phyloP scores from a whole-genome alignment of 2,329 filamentous ascomycete species.

The Penicillium digitatum region DNA sequence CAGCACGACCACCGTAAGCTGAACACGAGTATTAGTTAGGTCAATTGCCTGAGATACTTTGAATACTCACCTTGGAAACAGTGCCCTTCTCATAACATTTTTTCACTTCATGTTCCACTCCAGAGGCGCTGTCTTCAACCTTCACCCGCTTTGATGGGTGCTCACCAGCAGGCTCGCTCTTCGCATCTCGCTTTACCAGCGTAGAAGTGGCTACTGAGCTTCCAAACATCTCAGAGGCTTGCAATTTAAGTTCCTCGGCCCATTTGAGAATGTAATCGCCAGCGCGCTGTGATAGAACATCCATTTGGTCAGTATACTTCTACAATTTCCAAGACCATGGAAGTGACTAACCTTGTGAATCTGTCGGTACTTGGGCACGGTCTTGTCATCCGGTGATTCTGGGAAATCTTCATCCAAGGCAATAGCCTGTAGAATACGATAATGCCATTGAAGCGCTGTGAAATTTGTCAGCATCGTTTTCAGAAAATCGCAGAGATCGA shows the following conservation, averaged over 20 bases:
- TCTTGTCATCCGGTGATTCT: constrained; percentile 69
- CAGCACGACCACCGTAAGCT: constrained; percentile 47
- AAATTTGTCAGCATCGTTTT: neutral
- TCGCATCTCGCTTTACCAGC: constrained; percentile 47
- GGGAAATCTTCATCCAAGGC: constrained; percentile 90
- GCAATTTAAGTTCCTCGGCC: constrained; percentile 63
- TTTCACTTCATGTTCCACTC: constrained; percentile 40
- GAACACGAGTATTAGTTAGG: constrained; percentile 6
- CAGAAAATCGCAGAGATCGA: neutral
- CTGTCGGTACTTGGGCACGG: constrained; percentile 75
- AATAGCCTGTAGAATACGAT: constrained; percentile 84
- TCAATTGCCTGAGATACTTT: neutral
- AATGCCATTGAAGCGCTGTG: constrained; percentile 85
- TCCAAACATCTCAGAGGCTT: constrained; percentile 46
- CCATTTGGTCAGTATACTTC: neutral
- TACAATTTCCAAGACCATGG: no score
- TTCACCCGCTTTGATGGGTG: constrained; percentile 48
- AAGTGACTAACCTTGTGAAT: constrained; percentile 64
- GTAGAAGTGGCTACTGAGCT: constrained; percentile 39
- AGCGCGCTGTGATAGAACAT: constrained; percentile 52
- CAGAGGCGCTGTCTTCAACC: constrained; percentile 28
- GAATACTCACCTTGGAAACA: constrained; percentile 39
- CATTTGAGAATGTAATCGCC: constrained; percentile 76
- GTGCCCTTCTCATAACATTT: constrained; percentile 41
- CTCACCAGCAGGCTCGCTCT: constrained; percentile 25